Evolutionary conservation across 2,329 filamentous ascomycete species (phyloP).

Genomic region (Mariannaea sp.): DNA sequence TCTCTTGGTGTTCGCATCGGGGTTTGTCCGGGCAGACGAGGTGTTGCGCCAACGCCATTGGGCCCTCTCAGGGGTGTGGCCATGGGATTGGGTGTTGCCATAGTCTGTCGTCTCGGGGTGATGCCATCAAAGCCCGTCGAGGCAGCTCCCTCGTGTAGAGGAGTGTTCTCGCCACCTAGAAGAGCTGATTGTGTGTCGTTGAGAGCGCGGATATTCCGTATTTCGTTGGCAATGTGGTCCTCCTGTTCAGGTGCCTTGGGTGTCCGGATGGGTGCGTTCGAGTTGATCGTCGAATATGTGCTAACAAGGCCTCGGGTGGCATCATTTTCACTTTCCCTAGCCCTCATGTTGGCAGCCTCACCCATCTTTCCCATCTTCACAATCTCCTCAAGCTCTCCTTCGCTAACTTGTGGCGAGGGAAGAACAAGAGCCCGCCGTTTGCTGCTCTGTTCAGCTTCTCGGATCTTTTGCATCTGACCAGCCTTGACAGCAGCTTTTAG

Average conservation of each 20-base stretch:
- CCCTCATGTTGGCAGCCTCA: conserved; percentile 78
- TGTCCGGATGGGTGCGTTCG: conserved; percentile 85
- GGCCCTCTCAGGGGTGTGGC: conserved; percentile 79
- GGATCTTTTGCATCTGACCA: conserved; percentile 90
- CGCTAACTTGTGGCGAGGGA: conserved; percentile 88
- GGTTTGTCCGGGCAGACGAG: conserved; percentile 73
- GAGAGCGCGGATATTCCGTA: conserved; percentile 87
- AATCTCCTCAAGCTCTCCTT: conserved; percentile 93
- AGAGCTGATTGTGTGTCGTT: conserved; percentile 94
- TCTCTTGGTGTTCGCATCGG: conserved; percentile 89
- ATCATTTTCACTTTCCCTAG: conserved; percentile 79
- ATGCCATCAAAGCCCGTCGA: conserved; percentile 90
- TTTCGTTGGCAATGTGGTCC: conserved; percentile 95
- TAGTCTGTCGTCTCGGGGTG: conserved; percentile 76
- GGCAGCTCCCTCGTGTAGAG: conserved; percentile 76
- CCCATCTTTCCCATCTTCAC: conserved; percentile 98
- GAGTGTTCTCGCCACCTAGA: conserved; percentile 91
- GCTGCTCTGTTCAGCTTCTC: conserved; percentile 95
- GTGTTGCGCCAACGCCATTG: conserved; percentile 70
- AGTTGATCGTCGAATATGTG: conserved; percentile 82
- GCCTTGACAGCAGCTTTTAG: conserved; percentile 90
- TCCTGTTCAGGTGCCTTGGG: conserved; percentile 90
- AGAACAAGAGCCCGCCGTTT: conserved; percentile 84
- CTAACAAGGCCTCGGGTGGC: conserved; percentile 84
- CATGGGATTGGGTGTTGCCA: conserved; percentile 94